Base-by-base conservation (phyloP, 192 early-diverging fungal genomes). In the Backusella liffmaniae region DNA sequence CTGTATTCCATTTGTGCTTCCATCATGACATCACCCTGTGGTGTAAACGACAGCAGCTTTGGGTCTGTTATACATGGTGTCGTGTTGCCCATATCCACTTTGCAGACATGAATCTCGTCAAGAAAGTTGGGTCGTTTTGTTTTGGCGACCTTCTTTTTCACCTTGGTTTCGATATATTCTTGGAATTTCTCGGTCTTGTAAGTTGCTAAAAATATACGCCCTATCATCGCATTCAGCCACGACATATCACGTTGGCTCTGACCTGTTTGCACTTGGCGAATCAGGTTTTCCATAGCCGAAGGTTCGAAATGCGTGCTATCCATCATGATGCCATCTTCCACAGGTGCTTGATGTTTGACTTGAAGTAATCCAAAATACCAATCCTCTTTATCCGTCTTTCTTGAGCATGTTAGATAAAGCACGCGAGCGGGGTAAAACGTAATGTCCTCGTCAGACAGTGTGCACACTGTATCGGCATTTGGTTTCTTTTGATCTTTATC, bases 161-260 rank as follows among this genome's bases (percentile, higher is more conserved):
- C 86, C 82, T 90, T 94, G 76, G 85, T 83, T 29, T 90, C 88
- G 67, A 92, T 87, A 62, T 90, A 84, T 35, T 84, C 79, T 49
- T 89, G 86, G 46, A 77, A 72, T 71, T 85, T 89, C 5, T 91
- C 89, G 2, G 92, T 92, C 41, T 86, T 86, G 74, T 93, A 90
- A 0, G 87, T 77, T 2, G 88, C 90, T 12, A 97, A 83, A 77
- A 97, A 97, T 9, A 91, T 73, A 7, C 96, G 86, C 0, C 96
- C 94, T 7, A 96, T 72, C 4, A 97, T 82, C 7, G 94, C 94
- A 80, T 97, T 97, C 16, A 96, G 84, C 96, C 96, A 96, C 65
- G 85, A 80, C 13, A 80, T 76, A 41, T 89, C 79, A 41, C 81
- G 76, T 21, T 89, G 86, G 26, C 78, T 73, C 51, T 88, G 88